phyloP scores from a whole-genome alignment of 305 asterid genomes.

The Fraxinus baroniana region DNA sequence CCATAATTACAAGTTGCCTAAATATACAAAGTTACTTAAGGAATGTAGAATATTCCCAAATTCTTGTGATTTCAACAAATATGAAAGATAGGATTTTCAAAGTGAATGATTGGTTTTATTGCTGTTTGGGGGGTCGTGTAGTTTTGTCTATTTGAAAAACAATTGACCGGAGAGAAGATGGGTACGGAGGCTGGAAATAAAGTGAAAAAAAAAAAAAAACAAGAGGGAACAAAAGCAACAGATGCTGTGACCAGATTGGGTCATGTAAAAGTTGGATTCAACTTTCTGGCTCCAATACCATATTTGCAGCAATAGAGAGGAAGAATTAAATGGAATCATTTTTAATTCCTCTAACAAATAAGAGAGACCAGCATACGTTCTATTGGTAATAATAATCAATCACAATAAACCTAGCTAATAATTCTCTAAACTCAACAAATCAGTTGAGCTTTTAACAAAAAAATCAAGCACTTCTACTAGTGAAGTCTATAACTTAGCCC shows the following conservation, averaged over 20 bases:
- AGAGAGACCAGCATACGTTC: not conserved
- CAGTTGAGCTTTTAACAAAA: not conserved
- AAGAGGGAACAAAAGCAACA: not conserved
- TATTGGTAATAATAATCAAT: not conserved
- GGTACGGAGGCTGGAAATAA: not conserved
- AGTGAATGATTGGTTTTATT: not conserved
- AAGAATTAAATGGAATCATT: not conserved
- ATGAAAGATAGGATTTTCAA: not conserved
- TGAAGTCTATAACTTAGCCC: not conserved
- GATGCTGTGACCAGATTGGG: not conserved
- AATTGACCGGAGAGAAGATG: not conserved
- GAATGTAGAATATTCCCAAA: too few relatives aligned
- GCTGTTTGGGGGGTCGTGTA: not conserved
- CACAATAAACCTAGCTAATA: not conserved
- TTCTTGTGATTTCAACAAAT: too few relatives aligned
- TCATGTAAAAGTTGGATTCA: not conserved
- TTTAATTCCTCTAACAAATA: not conserved
- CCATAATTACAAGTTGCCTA: too few relatives aligned
- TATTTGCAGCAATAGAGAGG: not conserved
- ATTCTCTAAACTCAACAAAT: not conserved
- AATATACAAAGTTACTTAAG: too few relatives aligned
- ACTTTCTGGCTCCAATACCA: not conserved
- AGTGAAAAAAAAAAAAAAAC: not conserved
- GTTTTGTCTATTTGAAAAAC: not conserved
- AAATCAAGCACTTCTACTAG: not conserved